Evolutionary conservation across 345 rosid genomes (phyloP).

Genomic region (Diplotaxis tenuifolia): DNA sequence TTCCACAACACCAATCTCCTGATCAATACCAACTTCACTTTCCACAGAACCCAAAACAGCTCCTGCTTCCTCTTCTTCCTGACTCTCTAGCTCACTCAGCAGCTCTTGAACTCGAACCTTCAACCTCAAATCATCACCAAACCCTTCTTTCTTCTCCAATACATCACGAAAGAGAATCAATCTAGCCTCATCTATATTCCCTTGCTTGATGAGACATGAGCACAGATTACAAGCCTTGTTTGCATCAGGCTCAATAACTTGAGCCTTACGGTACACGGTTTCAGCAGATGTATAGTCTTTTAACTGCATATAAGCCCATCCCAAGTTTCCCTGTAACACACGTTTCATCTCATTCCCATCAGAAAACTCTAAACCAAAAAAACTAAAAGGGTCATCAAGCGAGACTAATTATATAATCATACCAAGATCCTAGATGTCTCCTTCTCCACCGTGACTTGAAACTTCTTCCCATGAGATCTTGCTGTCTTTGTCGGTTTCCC

Average conservation of each 20-base stretch:
- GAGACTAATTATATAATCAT: neutral
- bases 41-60: slow-evolving; percentile 17
- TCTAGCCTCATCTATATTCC: slow-evolving; percentile 51
- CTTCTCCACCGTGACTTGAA: slow-evolving; percentile 79
- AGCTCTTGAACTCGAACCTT: slow-evolving; percentile 51
- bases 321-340: slow-evolving; percentile 73
- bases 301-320: slow-evolving; percentile 96
- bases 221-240: slow-evolving; percentile 87
- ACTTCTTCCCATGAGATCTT: slow-evolving; percentile 92
- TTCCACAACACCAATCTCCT: slow-evolving; percentile 45
- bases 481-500: slow-evolving; percentile 93
- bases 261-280: slow-evolving; percentile 69
- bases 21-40: slow-evolving; percentile 41
- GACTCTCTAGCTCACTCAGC: slow-evolving; percentile 42
- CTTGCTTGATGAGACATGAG: slow-evolving; percentile 72
- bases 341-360: slow-evolving; percentile 6
- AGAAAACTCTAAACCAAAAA: neutral
- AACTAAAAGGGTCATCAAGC: neutral
- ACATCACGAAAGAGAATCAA: slow-evolving; percentile 45
- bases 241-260: slow-evolving; percentile 74
- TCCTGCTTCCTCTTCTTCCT: neutral
- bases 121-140: slow-evolving; percentile 46
- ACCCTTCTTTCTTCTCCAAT: slow-evolving; percentile 45
- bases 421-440: slow-evolving; percentile 91
- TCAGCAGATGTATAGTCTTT: slow-evolving; percentile 67